Percentiles rank a stretch among this genome's conserved stretches.
These are phyloP conservation scores for Acanthamoeba triangularis DNA, from an alignment of 208 protist species.

Conservation along the genomic window DNA sequence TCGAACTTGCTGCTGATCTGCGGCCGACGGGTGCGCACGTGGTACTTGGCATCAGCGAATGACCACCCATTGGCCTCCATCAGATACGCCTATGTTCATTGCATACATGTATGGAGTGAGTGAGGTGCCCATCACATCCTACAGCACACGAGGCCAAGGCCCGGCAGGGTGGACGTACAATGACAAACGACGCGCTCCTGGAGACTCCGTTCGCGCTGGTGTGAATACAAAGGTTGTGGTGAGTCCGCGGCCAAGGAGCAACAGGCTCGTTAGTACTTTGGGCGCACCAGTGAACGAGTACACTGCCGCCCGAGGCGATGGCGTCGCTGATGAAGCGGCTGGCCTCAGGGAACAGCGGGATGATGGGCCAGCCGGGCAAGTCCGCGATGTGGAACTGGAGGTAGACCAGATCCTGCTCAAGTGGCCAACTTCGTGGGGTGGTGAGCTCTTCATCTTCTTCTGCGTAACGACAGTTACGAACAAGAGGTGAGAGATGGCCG, in stretches of 20 bases:
- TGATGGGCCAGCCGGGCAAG: conserved; percentile 15
- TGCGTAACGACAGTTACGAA: too few relatives aligned
- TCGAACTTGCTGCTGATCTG: conserved; percentile 61
- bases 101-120: neutral
- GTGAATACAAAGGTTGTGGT: neutral
- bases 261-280: neutral
- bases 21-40: neutral
- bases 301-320: neutral
- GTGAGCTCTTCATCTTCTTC: neutral
- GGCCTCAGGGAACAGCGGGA: conserved; percentile 35
- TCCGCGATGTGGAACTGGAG: conserved; percentile 25
- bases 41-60: conserved; percentile 20
- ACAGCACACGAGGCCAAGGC: neutral
- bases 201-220: neutral
- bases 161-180: neutral
- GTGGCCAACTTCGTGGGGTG: neutral
- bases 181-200: neutral
- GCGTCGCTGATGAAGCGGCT: neutral
- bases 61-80: neutral
- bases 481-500: too few relatives aligned
- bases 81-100: neutral
- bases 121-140: too few relatives aligned
- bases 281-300: conserved; percentile 5
- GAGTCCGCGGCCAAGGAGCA: neutral
- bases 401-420: neutral